Evolutionary conservation across 2,329 filamentous ascomycete species (phyloP), one percentile per base, ranked within the genome.

Genomic region (Nemania sp.): DNA sequence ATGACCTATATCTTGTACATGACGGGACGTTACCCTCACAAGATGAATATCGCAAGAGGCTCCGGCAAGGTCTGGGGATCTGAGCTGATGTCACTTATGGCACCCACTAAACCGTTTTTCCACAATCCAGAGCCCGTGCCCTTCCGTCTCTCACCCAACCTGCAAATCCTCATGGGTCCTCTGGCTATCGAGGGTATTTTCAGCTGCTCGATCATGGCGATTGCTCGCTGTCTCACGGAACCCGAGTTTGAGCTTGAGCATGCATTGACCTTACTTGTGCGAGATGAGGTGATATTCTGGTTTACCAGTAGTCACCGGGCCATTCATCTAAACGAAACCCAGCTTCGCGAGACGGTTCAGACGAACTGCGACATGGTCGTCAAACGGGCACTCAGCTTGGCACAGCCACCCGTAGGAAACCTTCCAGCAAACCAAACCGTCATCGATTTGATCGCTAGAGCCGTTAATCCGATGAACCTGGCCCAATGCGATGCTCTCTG

Each of bases 1-100:
- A 96, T 99, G 89, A 97, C 94, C 3, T 99, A 97, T 70, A 88
- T 97, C 54, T 88, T 99, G 77, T 93, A 93, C 75, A 97, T 99
- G 86, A 91, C 93, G 70, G 91, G 91, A 70, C 89, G 94, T 24
- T 96, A 94, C 72, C 95, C 94, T 5, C 91, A 92, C 73, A 99
- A 99, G 80, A 88, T 97, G 72, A 88, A 89, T 73, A 95, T 99
- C 66, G 88, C 91, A 9, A 87, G 91, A 20, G 83, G 83, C 24
- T 91, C 88, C 5, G 95, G 95, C 61, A 94, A 95, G 67, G 89
- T 99, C 63, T 99, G 95, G 95, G 92, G 91, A 42, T 91, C 91
- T 6, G 94, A 99, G 72, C 80, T 97, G 47, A 90, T 97, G 73
- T 91, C 94, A 0, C 89, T 87, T 61, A 92, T 99, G 85, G 89